phyloP scores from a whole-genome alignment of 2,329 filamentous ascomycete species.

The Hypomyces rosellus region DNA sequence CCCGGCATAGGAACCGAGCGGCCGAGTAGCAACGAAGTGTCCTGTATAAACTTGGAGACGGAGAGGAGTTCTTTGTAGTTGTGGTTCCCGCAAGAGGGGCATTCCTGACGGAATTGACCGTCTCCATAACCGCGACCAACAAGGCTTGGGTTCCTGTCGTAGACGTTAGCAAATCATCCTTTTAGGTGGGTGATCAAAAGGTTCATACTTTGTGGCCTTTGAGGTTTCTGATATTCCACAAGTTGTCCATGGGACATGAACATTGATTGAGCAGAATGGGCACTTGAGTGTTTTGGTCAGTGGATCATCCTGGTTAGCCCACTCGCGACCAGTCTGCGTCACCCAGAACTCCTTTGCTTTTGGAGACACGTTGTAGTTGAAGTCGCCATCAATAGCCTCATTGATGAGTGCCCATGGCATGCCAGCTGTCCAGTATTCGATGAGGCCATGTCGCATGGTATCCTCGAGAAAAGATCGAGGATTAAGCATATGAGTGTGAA shows the following conservation, averaged over 20 bases:
- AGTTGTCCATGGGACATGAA: constrained; percentile 56
- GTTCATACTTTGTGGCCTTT: constrained; percentile 1
- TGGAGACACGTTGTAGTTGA: constrained; percentile 47
- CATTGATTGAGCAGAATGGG: constrained; percentile 40
- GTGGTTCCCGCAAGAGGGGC: constrained; percentile 40
- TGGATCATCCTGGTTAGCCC: constrained; percentile 53
- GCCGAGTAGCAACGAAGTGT: constrained; percentile 9
- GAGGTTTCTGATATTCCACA: constrained; percentile 29
- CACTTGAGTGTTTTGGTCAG: constrained; percentile 46
- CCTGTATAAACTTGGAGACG: constrained; percentile 52
- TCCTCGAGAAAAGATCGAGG: constrained; percentile 70
- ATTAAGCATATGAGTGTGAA: constrained; percentile 75
- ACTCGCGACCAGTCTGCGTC: constrained; percentile 41
- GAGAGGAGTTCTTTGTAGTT: constrained; percentile 55
- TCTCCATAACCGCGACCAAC: constrained; percentile 54
- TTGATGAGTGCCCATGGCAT: constrained; percentile 62
- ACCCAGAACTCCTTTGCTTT: constrained; percentile 43
- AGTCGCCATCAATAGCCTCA: constrained; percentile 50
- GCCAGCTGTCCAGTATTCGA: constrained; percentile 52
- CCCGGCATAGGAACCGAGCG: constrained; percentile 53
- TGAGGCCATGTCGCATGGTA: constrained; percentile 51
- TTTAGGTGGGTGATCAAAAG: not conserved
- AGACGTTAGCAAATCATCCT: not conserved
- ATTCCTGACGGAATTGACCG: constrained; percentile 42
- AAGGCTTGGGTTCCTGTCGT: constrained; percentile 2